A percentile compares a stretch with the other conserved stretches of the same genome.
Evolutionary conservation across 495 filamentous ascomycete species (phyloP).

Genomic region (Podospora bellae-mahoneyi): DNA sequence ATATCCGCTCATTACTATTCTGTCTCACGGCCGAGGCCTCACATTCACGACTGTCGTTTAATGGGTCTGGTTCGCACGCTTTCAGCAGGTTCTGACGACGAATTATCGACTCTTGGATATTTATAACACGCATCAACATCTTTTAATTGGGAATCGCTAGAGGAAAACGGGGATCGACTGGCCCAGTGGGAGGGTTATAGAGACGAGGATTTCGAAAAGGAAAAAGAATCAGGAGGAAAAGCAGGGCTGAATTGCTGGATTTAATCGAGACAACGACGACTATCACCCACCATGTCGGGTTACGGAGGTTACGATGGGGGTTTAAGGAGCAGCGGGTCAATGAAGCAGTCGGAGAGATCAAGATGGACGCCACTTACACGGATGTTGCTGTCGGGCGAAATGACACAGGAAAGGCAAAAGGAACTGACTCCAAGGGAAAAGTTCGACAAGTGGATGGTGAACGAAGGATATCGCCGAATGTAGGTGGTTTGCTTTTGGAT

Average conservation of each 20-base stretch:
- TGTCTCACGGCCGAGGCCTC: constrained; percentile 23
- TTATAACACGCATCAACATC: constrained; percentile 11
- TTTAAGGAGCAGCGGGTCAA: constrained; percentile 28
- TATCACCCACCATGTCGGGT: constrained; percentile 38
- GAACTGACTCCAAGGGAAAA: constrained; percentile 53
- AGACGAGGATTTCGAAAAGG: constrained; percentile 13
- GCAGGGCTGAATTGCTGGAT: constrained; percentile 10
- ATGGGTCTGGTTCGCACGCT: constrained; percentile 33
- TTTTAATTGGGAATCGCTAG: constrained; percentile 20
- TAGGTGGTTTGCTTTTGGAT: constrained; percentile 35
- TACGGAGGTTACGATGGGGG: constrained; percentile 35
- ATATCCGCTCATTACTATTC: constrained; percentile 39
- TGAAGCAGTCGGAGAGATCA: constrained; percentile 56
- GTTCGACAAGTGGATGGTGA: constrained; percentile 67
- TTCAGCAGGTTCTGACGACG: constrained; percentile 60
- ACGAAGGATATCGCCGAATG: constrained; percentile 72
- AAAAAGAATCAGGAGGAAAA: constrained; percentile 16
- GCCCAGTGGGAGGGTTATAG: constrained; percentile 21
- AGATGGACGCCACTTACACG: constrained; percentile 67
- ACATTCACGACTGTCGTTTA: constrained; percentile 33
- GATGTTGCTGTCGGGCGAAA: constrained; percentile 67
- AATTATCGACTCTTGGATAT: constrained; percentile 4
- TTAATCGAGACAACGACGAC: constrained; percentile 15
- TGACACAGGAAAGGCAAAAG: constrained; percentile 60
- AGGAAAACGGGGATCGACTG: constrained; percentile 17